Conservation (phyloP, 257 asterid genomes). For the Nicotiana otophora region DNA sequence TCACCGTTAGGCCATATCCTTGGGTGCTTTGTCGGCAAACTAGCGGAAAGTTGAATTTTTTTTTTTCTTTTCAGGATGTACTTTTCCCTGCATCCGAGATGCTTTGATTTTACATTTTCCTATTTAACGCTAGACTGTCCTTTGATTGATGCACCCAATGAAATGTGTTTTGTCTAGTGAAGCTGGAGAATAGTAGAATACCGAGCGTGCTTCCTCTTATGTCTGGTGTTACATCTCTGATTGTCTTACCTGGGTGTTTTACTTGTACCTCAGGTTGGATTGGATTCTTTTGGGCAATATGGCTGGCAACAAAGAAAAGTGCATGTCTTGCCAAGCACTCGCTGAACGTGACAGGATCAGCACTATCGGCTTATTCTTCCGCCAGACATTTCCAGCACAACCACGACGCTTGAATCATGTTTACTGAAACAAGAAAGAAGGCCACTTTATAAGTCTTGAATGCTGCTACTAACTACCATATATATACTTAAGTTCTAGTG, state of each 20-base stretch:
- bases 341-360: constrained; percentile 52
- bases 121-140: background rate
- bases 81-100: too few species aligned
- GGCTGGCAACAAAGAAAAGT: constrained; percentile 49
- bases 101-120: background rate
- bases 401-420: background rate
- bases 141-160: background rate
- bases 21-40: too few species aligned
- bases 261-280: constrained; percentile 60
- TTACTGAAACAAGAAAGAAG: background rate
- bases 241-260: background rate
- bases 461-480: background rate
- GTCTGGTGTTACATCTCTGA: background rate
- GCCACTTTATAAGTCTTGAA: background rate
- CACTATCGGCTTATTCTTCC: constrained; percentile 48
- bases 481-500: background rate
- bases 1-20: too few species aligned
- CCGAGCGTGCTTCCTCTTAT: background rate
- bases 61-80: too few species aligned
- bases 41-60: too few species aligned
- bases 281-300: constrained; percentile 57
- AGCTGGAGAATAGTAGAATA: background rate
- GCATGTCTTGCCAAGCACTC: constrained; percentile 50
- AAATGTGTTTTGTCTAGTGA: background rate
- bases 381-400: constrained; percentile 25